Evolutionary conservation across 2,329 filamentous ascomycete species (phyloP), one percentile per base, ranked within the genome.

Genomic region (Nemania sp.): DNA sequence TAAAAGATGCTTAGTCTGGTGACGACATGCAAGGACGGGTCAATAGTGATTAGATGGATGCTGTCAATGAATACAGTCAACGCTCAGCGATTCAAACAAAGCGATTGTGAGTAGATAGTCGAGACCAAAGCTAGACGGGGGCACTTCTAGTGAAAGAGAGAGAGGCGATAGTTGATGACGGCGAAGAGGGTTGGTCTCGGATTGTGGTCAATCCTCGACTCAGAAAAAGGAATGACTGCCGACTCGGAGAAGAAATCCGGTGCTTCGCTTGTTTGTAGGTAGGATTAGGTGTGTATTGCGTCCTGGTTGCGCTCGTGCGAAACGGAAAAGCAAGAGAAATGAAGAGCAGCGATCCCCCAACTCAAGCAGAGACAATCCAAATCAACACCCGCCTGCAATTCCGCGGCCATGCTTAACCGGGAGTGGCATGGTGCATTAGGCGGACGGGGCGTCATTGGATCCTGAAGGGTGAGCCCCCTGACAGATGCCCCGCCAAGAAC

Each of bases 301-400:
- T n/a, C n/a, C n/a, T n/a, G 6, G 35, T 59, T 11, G 59, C 56
- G n/a, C 51, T 62, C 15, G 22, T 18, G 45, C 18, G 32, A 52
- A 57, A 51, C 47, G 35, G 32, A 69, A 72, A 70, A 65, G 38
- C 60, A 67, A 67, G 67, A 69, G 67, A 70, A 66, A 68, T 65
- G 69, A 70, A 72, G 70, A 76, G 69, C 51, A 67, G 68, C 70
- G 71, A 74, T 63, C 68, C 54, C 55, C 64, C 62, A 66, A 65
- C n/a, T n/a, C n/a, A 18, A 4, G 20, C 24, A 24, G 15, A 53
- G 29, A 32, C 29, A 32, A n/a, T 53, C 22, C 72, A 63, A 74
- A 68, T 74, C 69, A 66, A 4, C 29, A 8, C 29, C 5, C 29
- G 29, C 29, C 66, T 70, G 72, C 47, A 53, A 60, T 51, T n/a